Evolutionary conservation across 2,329 filamentous ascomycete species (phyloP).

Genomic region (Penicillium oxalicum): DNA sequence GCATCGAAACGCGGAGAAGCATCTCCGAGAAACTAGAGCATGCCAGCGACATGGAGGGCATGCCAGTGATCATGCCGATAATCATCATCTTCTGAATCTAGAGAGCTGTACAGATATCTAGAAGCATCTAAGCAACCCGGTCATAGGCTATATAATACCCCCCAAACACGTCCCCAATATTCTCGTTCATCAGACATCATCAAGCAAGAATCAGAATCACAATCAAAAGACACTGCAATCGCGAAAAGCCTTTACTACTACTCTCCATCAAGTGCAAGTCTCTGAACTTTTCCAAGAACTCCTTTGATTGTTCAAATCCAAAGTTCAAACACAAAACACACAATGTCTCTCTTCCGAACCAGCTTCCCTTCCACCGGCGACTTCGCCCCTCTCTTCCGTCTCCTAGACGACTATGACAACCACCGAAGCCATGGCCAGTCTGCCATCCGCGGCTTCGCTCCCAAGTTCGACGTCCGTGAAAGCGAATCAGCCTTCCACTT

Average conservation of each 20-base stretch:
- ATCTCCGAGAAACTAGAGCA: slow-evolving; percentile 7
- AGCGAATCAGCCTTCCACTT: slow-evolving; percentile 40
- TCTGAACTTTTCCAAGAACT: no score
- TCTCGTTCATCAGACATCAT: background rate
- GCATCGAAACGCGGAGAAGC: slow-evolving; percentile 21
- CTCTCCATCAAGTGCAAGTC: no score
- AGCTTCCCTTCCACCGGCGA: slow-evolving; percentile 28
- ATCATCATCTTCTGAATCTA: background rate
- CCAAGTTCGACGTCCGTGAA: slow-evolving; percentile 46
- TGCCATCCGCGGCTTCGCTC: slow-evolving; percentile 33
- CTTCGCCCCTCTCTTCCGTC: slow-evolving; percentile 41
- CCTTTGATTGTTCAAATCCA: background rate
- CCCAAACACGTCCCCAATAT: background rate
- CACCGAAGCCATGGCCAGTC: slow-evolving; percentile 24
- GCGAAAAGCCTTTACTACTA: background rate
- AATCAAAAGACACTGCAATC: background rate
- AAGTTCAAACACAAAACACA: slow-evolving; percentile 8
- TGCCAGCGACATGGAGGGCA: slow-evolving; percentile 1
- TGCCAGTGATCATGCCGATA: background rate
- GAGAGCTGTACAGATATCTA: background rate
- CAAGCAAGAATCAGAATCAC: background rate
- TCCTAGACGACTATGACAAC: slow-evolving; percentile 41
- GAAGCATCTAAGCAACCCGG: background rate
- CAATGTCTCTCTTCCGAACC: slow-evolving; percentile 33
- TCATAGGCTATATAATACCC: background rate